Evolutionary conservation across 495 filamentous ascomycete species (phyloP).

Genomic region (Niebla homalea): DNA sequence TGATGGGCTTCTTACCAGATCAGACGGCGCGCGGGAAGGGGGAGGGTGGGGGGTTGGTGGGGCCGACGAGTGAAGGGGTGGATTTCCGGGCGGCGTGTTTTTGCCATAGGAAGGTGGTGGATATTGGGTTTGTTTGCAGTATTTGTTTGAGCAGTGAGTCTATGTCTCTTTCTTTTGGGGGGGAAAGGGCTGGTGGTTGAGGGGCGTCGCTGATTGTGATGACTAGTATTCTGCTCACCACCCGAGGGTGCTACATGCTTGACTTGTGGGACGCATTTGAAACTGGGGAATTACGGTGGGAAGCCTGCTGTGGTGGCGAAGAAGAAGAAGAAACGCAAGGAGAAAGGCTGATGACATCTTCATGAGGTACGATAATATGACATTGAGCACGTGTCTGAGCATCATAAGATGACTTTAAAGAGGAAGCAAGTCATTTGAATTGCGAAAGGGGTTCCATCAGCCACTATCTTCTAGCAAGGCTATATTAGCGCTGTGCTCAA

Average conservation of each 20-base stretch:
- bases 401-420: no score
- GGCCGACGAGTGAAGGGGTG: slow-evolving; percentile 72
- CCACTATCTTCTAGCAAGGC: no score
- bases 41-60: slow-evolving; percentile 49
- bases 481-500: no score
- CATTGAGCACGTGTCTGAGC: no score
- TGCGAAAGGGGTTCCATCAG: no score
- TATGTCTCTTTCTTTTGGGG: not conserved
- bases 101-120: slow-evolving; percentile 82
- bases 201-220: not conserved
- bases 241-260: slow-evolving; percentile 59
- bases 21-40: slow-evolving; percentile 50
- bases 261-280: slow-evolving; percentile 79
- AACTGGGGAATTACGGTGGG: slow-evolving; percentile 57
- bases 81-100: slow-evolving; percentile 97
- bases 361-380: no score
- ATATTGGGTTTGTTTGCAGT: slow-evolving; percentile 88
- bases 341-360: not conserved
- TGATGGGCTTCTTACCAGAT: slow-evolving; percentile 87
- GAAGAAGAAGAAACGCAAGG: slow-evolving; percentile 58
- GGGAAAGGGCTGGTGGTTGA: not conserved
- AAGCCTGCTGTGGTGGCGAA: slow-evolving; percentile 61
- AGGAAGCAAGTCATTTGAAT: no score
- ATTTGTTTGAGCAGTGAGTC: slow-evolving; percentile 76
- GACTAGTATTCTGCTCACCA: slow-evolving; percentile 49